Base-by-base conservation (phyloP, 2,329 filamentous ascomycete species). In the Elsinoe ampelina region DNA sequence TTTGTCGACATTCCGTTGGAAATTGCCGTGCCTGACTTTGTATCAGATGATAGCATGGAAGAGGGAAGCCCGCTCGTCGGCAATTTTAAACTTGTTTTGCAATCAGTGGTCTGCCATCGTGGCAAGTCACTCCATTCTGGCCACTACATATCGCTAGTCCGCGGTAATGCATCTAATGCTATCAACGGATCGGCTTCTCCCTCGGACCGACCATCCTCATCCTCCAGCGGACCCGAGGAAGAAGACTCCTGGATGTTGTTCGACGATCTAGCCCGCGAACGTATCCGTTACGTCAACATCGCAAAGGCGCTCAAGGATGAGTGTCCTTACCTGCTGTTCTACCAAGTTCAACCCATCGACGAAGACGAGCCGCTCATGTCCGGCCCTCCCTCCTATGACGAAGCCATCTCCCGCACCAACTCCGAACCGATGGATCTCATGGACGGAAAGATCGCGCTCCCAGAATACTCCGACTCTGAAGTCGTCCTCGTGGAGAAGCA, bases 281-380 rank as follows among this genome's bases (percentile, higher is more conserved):
- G 92, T 22, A 86, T 97, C 2, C 79, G 78, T 0, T 79, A 86
- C 56, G 84, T 96, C 50, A 82, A 95, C 64, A 86, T 96, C 61
- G 84, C 87, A 60, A 73, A 85, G 62, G 85, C 88, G 0, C 73
- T 97, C 51, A 85, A 82, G 62, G 80, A 86, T n/a, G 91, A 96
- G 69, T 95, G 89, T 69, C 92, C 93, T 0, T 97, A 97, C 68
- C 79, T 97, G 5, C 76, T 98, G 0, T 97, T 97, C 70, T 98
- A 96, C 66, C 92, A 96, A 69, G 88, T 97, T 39, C 81, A 95
- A 30, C 91, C 92, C 0, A 89, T 95, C 65, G 82, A 89, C 30
- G 87, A 91, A 57, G 80, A 86, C 61, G 71, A 60, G 7, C 45
- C 63, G 34, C 57, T 59, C 26, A 51, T 58, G n/a, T 55, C 58